Base-by-base conservation (phyloP, 306 rosid species). In the Astragalus membranaceus region DNA sequence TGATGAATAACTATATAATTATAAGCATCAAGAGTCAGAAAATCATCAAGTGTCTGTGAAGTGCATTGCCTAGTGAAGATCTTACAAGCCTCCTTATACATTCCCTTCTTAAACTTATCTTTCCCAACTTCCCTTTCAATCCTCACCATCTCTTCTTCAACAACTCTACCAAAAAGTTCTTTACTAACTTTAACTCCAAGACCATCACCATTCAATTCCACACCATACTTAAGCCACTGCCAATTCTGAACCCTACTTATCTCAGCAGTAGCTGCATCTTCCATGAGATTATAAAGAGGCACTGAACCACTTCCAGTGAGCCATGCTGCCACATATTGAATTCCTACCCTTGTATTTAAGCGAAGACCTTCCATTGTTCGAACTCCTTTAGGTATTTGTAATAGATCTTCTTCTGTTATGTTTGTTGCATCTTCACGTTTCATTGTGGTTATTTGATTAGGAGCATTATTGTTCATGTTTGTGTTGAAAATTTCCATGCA, bases 251-350 rank as follows among this genome's bases (percentile, higher is more conserved):
- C 97, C 82, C 97, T 81, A 68, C 98, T 94, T 13, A 94, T 90
- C 82, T 94, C 97, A 9, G 96, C 97, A 14, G 98, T 94, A 10
- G 98, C 98, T 2, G 98, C 97, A 76, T 94, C 97, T 72, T 94
- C 98, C 97, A 88, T 94, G 26, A 94, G 97, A 78, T 94, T 90
- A 88, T 90, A 87, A 30, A 94, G 92, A 32, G 98, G 98, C 41
- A 94, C 96, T 0, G 95, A 88, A 7, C 98, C 98, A 3, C 76
- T 14, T 17, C 98, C 98, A 0, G 88, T 86, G 0, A 94, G 85
- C 97, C 98, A 94, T 29, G 98, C 95, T 2, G 96, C 97, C 37
- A 90, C 51, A 68, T 94, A 94, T 77, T 94, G 97, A 78, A 94
- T 85, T 1, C 96, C 97, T 0, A 94, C 97, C n/a, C 97, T 66